These are phyloP conservation scores for Salvia sclarea DNA, from an alignment of 305 asterid genomes.

Conservation along the genomic window DNA sequence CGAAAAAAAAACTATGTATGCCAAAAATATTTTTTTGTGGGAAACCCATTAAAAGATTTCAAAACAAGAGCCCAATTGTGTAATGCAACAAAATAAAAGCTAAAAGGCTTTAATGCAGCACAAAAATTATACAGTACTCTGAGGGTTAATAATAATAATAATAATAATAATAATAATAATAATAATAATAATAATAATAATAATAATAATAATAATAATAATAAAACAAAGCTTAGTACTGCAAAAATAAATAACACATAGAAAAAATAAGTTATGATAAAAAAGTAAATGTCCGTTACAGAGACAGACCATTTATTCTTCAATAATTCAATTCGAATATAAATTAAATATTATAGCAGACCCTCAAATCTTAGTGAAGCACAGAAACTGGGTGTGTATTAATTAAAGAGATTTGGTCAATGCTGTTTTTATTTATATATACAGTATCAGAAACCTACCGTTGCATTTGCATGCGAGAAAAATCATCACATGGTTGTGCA, in stretches of 20 bases:
- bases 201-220: too few relatives aligned
- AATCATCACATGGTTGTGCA: constrained; percentile 46
- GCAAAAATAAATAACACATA: too few relatives aligned
- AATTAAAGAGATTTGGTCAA: constrained; percentile 39
- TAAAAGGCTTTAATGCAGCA: too few relatives aligned
- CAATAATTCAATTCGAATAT: constrained; percentile 2
- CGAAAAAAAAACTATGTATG: background rate
- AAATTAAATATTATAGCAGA: background rate
- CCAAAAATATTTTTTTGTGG: too few relatives aligned
- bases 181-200: too few relatives aligned
- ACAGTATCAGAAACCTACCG: constrained; percentile 24
- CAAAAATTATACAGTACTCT: too few relatives aligned
- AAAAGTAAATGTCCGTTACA: background rate
- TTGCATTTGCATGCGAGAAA: background rate
- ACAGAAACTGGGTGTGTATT: constrained; percentile 11
- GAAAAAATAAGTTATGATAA: background rate
- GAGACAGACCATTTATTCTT: constrained; percentile 9
- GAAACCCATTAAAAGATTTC: background rate
- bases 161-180: too few relatives aligned
- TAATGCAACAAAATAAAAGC: too few relatives aligned
- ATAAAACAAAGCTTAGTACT: too few relatives aligned
- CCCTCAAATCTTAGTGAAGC: background rate
- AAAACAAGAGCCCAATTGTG: too few relatives aligned
- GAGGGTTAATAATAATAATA: too few relatives aligned
- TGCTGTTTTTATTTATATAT: background rate